phyloP scores from a whole-genome alignment of 306 rosid species.

The Rosa chinensis region DNA sequence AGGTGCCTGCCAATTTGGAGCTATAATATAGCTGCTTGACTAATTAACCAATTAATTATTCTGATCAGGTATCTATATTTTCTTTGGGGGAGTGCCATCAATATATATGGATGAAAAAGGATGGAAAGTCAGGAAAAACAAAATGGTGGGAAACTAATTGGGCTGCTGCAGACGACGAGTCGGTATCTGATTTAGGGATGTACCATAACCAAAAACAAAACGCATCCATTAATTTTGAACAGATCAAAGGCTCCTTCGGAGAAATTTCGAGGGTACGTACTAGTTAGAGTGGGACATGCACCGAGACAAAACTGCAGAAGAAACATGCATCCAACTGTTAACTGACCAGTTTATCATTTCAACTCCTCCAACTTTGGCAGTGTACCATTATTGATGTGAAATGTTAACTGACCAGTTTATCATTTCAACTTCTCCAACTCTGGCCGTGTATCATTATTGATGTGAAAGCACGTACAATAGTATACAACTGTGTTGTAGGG shows the following conservation, averaged over 20 bases:
- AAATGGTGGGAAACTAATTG: no score
- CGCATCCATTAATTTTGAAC: neutral
- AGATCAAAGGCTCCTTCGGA: conserved; percentile 28
- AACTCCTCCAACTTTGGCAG: conserved; percentile 22
- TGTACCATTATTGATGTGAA: conserved; percentile 7
- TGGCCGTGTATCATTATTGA: conserved; percentile 2
- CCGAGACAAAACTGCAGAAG: conserved; percentile 25
- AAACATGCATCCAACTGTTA: conserved; percentile 30
- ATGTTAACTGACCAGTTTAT: conserved; percentile 17
- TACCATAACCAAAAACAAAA: neutral
- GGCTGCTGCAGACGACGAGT: no score
- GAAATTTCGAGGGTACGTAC: conserved; percentile 29
- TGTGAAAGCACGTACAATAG: neutral
- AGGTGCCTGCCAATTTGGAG: conserved; percentile 4
- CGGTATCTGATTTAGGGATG: no score
- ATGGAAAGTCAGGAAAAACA: no score
- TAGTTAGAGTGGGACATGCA: conserved; percentile 26
- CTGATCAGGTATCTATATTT: no score
- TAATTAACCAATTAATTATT: neutral
- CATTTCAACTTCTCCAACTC: conserved; percentile 20
- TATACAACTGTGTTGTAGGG: neutral
- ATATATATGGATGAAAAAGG: no score
- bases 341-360: neutral
- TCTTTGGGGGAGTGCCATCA: no score
- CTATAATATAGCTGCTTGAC: no score